Conservation (phyloP, 2,329 filamentous ascomycete genomes). For the Pyricularia sp. region DNA sequence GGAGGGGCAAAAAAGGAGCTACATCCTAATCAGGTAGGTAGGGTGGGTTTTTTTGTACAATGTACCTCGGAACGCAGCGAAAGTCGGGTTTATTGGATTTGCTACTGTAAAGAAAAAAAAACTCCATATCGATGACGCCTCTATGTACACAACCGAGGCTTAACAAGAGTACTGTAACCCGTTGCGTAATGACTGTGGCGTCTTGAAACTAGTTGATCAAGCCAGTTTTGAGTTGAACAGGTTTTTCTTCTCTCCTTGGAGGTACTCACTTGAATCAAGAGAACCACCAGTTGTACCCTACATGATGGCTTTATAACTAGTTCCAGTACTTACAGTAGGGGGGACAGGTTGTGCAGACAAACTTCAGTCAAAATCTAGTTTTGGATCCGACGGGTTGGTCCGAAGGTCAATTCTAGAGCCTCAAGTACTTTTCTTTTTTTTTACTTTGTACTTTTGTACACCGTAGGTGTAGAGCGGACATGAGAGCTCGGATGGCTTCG, state of each 20-base stretch:
- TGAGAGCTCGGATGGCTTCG: not conserved
- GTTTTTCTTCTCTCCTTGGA: too few species aligned
- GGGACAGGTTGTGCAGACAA: not conserved
- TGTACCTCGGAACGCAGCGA: not conserved
- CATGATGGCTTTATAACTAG: not conserved
- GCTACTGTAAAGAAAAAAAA: too few species aligned
- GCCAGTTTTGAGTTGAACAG: too few species aligned
- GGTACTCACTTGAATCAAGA: too few species aligned
- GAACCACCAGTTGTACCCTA: not conserved
- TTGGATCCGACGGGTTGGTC: not conserved
- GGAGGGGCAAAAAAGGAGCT: not conserved
- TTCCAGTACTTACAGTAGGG: too few species aligned
- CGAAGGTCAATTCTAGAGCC: not conserved
- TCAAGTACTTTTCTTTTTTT: not conserved
- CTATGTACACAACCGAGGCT: not conserved
- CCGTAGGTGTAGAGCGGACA: not conserved
- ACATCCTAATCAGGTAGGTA: not conserved
- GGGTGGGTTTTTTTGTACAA: not conserved
- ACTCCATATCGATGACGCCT: not conserved
- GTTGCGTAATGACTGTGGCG: not conserved
- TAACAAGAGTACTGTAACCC: not conserved
- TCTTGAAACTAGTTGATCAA: not conserved
- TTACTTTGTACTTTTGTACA: not conserved
- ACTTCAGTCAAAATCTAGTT: not conserved
- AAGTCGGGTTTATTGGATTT: too few species aligned